phyloP scores from a whole-genome alignment of 75 land plant species.

The Gnetum montanum region DNA sequence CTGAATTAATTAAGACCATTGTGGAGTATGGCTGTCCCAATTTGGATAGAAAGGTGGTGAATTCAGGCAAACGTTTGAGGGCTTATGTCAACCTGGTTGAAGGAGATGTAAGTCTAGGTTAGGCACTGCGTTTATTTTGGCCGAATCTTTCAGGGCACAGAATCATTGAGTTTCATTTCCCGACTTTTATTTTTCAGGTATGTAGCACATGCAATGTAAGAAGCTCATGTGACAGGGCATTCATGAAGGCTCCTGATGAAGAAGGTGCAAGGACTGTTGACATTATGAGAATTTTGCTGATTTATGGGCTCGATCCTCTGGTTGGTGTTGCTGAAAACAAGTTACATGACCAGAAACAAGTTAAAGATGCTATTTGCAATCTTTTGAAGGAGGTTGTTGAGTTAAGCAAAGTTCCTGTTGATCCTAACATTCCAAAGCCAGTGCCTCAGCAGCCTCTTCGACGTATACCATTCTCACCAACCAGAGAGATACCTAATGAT shows the following conservation, averaged over 20 bases:
- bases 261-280: conserved; percentile 67
- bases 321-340: conserved; percentile 20
- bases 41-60: conserved; percentile 70
- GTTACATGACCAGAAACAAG: conserved; percentile 11
- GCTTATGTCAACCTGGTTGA: conserved; percentile 54
- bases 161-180: not conserved
- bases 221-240: conserved; percentile 78
- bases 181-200: conserved; percentile 40
- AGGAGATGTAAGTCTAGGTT: conserved; percentile 59
- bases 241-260: conserved; percentile 24
- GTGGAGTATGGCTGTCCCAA: conserved; percentile 77
- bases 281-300: conserved; percentile 50
- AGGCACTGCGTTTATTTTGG: not conserved
- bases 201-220: conserved; percentile 70
- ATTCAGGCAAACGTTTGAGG: conserved; percentile 89
- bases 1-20: conserved; percentile 32
- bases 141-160: not conserved
- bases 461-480: conserved; percentile 3
- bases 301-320: conserved; percentile 52
- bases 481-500: not conserved
- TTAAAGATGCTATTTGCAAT: conserved; percentile 42
- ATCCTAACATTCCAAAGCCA: conserved; percentile 39
- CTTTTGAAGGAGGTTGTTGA: conserved; percentile 49
- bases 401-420: conserved; percentile 44
- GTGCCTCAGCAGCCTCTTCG: conserved; percentile 7